phyloP scores from a whole-genome alignment of 148 eudicot species.

The Rheum nobile region DNA sequence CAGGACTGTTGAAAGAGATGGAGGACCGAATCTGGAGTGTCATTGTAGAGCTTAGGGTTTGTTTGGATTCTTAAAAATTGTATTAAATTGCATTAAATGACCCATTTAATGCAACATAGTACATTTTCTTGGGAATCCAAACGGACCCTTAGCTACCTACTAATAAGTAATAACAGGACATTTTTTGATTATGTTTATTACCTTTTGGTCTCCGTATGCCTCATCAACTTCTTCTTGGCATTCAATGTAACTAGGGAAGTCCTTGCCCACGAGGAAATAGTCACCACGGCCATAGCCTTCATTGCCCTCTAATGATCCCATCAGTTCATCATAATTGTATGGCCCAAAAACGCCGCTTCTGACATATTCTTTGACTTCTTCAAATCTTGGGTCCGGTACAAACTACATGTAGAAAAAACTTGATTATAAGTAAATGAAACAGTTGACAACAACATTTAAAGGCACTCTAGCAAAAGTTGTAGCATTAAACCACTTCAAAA shows the following conservation, averaged over 20 bases:
- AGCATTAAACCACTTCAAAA: no score
- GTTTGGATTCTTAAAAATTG: no score
- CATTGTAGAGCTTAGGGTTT: no score
- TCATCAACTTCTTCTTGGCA: conserved; percentile 91
- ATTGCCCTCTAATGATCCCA: conserved; percentile 84
- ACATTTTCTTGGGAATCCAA: no score
- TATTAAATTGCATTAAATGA: no score
- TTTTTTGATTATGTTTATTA: conserved; percentile 22
- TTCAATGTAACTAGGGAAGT: conserved; percentile 86
- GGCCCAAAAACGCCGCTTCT: conserved; percentile 76
- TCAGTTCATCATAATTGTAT: conserved; percentile 43
- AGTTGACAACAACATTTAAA: no score
- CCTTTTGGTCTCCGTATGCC: conserved; percentile 76
- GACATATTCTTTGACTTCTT: conserved; percentile 68
- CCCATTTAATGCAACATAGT: no score
- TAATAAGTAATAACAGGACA: no score
- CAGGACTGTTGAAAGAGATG: no score
- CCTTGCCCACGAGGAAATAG: conserved; percentile 94
- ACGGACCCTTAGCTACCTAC: no score
- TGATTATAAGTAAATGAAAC: not conserved
- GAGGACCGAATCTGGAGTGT: no score
- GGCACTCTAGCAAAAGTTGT: no score
- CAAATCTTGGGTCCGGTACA: conserved; percentile 75
- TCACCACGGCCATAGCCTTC: conserved; percentile 90
- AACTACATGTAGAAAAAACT: conserved; percentile 32